Evolutionary conservation across 2,329 filamentous ascomycete genomes (phyloP).

Genomic region (Botrytis hyacinthi): DNA sequence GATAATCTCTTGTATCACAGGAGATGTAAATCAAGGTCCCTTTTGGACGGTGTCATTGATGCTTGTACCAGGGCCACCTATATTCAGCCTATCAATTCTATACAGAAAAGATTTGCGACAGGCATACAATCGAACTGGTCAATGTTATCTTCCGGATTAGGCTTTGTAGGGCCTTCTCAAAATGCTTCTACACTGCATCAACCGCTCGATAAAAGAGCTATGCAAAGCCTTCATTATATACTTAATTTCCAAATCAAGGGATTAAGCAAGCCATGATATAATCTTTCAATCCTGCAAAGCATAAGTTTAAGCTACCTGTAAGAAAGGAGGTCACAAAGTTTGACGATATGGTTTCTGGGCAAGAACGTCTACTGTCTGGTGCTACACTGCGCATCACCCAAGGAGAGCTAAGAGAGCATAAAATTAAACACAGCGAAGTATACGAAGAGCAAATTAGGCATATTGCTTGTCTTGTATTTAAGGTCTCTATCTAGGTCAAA

Average conservation of each 20-base stretch:
- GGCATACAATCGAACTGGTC: neutral
- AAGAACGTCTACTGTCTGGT: neutral
- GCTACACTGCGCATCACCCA: neutral
- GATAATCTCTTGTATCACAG: neutral
- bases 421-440: neutral
- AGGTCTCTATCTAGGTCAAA: neutral
- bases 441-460: neutral
- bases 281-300: neutral
- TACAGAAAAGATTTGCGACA: neutral
- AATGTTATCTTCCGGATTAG: neutral
- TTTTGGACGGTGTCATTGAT: neutral
- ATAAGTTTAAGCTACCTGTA: neutral
- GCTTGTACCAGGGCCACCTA: neutral
- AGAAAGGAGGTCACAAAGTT: neutral
- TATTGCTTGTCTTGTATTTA: neutral
- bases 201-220: neutral
- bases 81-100: neutral
- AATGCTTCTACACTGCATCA: neutral
- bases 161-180: neutral
- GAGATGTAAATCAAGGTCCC: neutral
- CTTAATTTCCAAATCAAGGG: neutral
- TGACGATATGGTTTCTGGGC: neutral
- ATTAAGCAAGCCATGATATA: neutral
- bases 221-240: neutral
- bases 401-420: neutral